phyloP scores from a whole-genome alignment of 2,329 filamentous ascomycete genomes.

The Aspergillus arachidicola region DNA sequence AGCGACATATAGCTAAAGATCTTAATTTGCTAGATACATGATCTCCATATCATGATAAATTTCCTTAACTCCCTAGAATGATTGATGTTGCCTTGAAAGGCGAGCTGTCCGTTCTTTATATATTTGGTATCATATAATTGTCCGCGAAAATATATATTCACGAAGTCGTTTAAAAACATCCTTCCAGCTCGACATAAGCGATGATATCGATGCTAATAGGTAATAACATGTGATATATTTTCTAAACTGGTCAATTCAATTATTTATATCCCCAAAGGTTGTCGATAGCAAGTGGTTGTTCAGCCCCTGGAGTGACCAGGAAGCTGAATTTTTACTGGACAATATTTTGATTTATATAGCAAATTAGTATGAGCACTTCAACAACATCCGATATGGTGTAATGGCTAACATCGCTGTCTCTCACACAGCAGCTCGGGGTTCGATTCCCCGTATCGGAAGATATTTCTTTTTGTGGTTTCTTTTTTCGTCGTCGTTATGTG shows the following conservation, averaged over 20 bases:
- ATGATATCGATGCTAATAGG: neutral
- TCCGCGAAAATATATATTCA: neutral
- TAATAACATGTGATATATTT: neutral
- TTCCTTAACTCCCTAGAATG: no score
- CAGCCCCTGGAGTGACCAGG: no score
- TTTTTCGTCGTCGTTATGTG: neutral
- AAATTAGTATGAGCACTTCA: fast-evolving
- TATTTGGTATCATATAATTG: no score
- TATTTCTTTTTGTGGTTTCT: neutral
- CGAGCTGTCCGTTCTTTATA: no score
- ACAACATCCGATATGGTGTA: conserved; percentile 8
- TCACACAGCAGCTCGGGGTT: conserved; percentile 11
- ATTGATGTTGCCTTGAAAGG: no score
- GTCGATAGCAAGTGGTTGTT: neutral
- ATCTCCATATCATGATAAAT: no score
- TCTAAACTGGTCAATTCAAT: neutral
- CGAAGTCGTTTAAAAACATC: no score
- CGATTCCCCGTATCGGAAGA: conserved; percentile 9
- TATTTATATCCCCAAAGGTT: neutral
- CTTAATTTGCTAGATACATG: no score
- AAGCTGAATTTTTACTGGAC: no score
- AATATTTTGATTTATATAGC: neutral
- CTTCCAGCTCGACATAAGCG: neutral
- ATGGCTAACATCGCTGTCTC: conserved; percentile 11
- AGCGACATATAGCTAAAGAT: no score